Conservation (phyloP, 2,329 filamentous ascomycete genomes). For the Lachnellula willkommii region DNA sequence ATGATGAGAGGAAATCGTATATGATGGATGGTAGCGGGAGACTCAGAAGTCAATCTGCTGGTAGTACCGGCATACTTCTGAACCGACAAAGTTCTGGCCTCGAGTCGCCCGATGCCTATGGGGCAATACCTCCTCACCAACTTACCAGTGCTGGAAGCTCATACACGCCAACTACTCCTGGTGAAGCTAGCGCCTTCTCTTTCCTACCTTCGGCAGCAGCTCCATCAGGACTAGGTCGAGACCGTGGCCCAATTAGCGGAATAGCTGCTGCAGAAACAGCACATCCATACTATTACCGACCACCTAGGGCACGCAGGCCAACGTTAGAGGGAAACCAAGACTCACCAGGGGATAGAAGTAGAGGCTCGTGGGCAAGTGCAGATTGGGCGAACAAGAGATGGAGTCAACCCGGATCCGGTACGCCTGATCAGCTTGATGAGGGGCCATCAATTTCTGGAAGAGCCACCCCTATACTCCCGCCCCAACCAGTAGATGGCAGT, state of each 20-base stretch:
- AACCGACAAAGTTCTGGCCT: constrained; percentile 50
- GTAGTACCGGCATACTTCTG: constrained; percentile 55
- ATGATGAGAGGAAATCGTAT: constrained; percentile 61
- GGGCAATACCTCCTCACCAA: constrained; percentile 36
- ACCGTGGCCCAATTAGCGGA: constrained; percentile 38
- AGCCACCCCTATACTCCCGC: constrained; percentile 44
- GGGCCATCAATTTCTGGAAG: constrained; percentile 39
- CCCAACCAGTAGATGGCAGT: constrained; percentile 18
- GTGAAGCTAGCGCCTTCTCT: constrained; percentile 67
- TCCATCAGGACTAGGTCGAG: constrained; percentile 20
- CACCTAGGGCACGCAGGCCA: constrained; percentile 66
- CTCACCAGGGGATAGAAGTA: constrained; percentile 36
- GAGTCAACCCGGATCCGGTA: constrained; percentile 26
- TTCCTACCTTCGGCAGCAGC: constrained; percentile 50
- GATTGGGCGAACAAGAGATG: constrained; percentile 40
- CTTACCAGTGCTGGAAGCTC: constrained; percentile 53
- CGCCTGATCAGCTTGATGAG: constrained; percentile 39
- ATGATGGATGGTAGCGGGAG: constrained; percentile 42
- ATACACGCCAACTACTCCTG: constrained; percentile 67
- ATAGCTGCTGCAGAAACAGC: constrained; percentile 47
- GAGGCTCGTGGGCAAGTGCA: constrained; percentile 41
- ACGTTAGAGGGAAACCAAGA: constrained; percentile 45
- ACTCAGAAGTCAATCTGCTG: constrained; percentile 56
- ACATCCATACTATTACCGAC: constrained; percentile 78
- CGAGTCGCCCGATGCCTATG: constrained; percentile 45